Base-by-base conservation (phyloP, 805 yeast species). In the Suhomyces prunicola region DNA sequence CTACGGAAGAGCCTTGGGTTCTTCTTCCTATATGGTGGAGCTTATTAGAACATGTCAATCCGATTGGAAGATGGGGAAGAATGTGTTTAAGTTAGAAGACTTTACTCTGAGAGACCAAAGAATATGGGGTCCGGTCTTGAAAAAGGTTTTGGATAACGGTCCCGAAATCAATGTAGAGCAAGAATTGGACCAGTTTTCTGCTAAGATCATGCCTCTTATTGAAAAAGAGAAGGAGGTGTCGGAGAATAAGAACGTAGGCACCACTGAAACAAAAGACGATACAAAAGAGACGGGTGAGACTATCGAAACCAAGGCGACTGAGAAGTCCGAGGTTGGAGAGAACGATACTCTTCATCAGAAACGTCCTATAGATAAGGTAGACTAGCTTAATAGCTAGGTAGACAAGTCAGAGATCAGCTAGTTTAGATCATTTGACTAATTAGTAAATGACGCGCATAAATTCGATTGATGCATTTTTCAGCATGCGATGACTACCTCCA, bases 21-120 rank as follows among this genome's bases (percentile, higher is more conserved):
- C 92, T 0, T 82, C 89, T 24, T 90, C 96, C 0, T 90, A 90
- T 64, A 92, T 94, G 97, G 96, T 87, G 7, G 84, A 84, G 59
- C 79, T 94, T 52, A 78, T 83, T 8, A 81, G 99, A 63, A 66
- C 73, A 8, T 76, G 80, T 51, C 99, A 96, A 69, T 90, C 90
- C 2, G 87, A 87, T 46, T 94, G 97, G 97, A 83, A 81, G 40
- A 69, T 93, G 45, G 85, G 82, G 1, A 81, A 81, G 55, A 83
- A 84, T 55, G 91, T 85, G 5, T 86, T 93, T 64, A 80, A 79
- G 31, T 51, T 89, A 35, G 80, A 76, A 42, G 92, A 88, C 64
- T 86, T 91, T 60, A 80, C 80, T 24, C 77, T 82, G 1, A 72
- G 80, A 29, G 81, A 79, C 46, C 88, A 85, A 59, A 72, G 72